phyloP scores from a whole-genome alignment of 768 basidiomycete species.

The Glaciozyma antarctica region DNA sequence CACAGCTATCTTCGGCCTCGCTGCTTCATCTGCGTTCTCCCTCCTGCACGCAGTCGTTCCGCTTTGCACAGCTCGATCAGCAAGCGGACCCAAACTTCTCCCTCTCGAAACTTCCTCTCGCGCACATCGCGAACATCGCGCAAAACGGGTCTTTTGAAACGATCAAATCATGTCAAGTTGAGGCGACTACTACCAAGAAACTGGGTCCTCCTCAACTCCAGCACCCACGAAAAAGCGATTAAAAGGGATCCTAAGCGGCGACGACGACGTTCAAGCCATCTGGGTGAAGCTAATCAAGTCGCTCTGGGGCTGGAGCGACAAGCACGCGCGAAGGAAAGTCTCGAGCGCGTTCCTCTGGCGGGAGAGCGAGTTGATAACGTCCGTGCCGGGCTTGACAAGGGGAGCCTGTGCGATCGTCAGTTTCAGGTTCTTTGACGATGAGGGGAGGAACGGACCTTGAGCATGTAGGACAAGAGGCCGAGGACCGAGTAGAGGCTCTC shows the following conservation, averaged over 20 bases:
- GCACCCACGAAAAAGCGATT: background rate
- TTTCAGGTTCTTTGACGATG: background rate
- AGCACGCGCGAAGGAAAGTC: slow-evolving; percentile 30
- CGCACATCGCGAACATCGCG: too few relatives aligned
- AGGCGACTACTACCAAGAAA: too few relatives aligned
- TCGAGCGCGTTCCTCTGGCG: slow-evolving; percentile 83
- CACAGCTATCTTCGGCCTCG: background rate
- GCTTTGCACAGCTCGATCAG: too few relatives aligned
- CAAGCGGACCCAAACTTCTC: too few relatives aligned
- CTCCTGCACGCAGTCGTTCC: too few relatives aligned
- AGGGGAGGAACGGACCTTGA: slow-evolving; percentile 58
- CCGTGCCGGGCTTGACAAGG: slow-evolving; percentile 52
- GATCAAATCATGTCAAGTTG: too few relatives aligned
- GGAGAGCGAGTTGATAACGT: slow-evolving; percentile 89
- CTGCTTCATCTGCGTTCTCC: background rate
- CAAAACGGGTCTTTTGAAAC: too few relatives aligned
- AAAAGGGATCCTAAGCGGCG: background rate
- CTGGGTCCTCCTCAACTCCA: background rate
- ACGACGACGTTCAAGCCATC: slow-evolving; percentile 3
- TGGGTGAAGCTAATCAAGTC: slow-evolving; percentile 53
- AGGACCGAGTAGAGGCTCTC: slow-evolving; percentile 79
- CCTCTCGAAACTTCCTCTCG: too few relatives aligned
- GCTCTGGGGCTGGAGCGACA: slow-evolving; percentile 42
- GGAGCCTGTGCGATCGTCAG: slow-evolving; percentile 29
- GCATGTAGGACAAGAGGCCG: slow-evolving; percentile 89